phyloP scores from a whole-genome alignment of 192 early-diverging fungal genomes.

The Jimgerdemannia flammicorona region DNA sequence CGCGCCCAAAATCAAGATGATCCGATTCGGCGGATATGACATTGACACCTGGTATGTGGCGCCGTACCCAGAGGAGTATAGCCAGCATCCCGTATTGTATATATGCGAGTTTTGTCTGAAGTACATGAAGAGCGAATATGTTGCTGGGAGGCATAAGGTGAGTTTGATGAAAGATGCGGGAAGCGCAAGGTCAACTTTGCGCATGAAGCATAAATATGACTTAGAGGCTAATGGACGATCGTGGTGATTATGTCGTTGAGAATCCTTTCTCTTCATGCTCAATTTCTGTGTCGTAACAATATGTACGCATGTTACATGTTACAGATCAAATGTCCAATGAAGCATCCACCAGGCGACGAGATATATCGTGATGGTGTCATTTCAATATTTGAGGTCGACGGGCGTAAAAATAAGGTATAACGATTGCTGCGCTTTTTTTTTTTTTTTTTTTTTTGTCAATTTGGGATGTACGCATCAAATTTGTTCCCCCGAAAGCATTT shows the following conservation, averaged over 20 bases:
- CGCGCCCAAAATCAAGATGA: conserved; percentile 59
- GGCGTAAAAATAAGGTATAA: conserved; percentile 85
- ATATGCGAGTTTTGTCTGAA: conserved; percentile 98
- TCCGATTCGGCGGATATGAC: conserved; percentile 76
- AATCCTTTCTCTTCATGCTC: neutral
- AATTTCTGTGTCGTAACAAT: too few relatives aligned
- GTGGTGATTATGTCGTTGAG: too few relatives aligned
- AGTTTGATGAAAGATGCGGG: neutral
- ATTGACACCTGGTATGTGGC: conserved; percentile 95
- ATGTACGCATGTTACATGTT: neutral
- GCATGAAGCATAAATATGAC: neutral
- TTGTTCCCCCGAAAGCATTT: too few relatives aligned
- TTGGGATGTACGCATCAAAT: neutral
- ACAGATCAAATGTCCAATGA: conserved; percentile 68
- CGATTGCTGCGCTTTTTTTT: neutral
- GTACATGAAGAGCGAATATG: conserved; percentile 92
- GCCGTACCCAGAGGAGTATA: conserved; percentile 98
- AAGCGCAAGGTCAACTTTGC: neutral
- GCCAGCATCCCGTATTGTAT: conserved; percentile 67
- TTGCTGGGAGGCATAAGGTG: conserved; percentile 74
- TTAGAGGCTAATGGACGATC: too few relatives aligned
- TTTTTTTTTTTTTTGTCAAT: neutral
- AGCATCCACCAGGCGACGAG: conserved; percentile 93
- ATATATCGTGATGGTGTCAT: conserved; percentile 90
- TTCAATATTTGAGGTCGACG: conserved; percentile 95